Evolutionary conservation across 1,139 yeast species (phyloP), one percentile per base, ranked within the genome.

Genomic region (Suhomyces bolitotheri): DNA sequence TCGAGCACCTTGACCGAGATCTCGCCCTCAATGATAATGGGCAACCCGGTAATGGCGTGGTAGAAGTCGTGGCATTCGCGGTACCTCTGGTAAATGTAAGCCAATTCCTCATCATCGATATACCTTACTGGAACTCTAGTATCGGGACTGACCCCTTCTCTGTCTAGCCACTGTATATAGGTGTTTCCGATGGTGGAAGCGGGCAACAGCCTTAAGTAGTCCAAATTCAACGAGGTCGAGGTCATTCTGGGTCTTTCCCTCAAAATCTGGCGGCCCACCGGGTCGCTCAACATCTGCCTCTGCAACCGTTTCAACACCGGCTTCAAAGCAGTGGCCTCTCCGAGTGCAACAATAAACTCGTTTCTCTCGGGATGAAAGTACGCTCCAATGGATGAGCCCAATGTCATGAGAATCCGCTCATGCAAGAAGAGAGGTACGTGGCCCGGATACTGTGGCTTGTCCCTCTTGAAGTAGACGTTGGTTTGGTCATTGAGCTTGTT

Each of bases 21-120:
- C 56, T 92, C 99, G 12, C 98, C 99, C 54, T 92, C 98, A 48
- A 94, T 79, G 26, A 86, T 82, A 27, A 90, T 86, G 0, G 97
- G 97, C 34, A 88, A 71, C 7, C 95, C 94, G 0, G 95, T 84
- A 25, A 92, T 72, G 2, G 97, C 88, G 58, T 92, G 99, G 55
- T 89, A 92, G 53, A 92, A 92, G 58, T 92, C 99, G 52, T 92
- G 99, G 55, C 97, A 90, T 56, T 92, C 97, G 34, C 99, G 76
- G 59, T 92, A 92, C 46, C 98, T 66, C 57, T 89, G 95, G 70
- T 80, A 88, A 12, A 92, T 84, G 53, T 84, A 92, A 1, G 97
- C 97, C 50, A 89, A 76, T 53, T 88, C 95, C 27, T 87, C 94
- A 54, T 92, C 89, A 46, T 87, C 94, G 26, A 92, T 87, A 58